Base-by-base conservation (phyloP, 2,329 filamentous ascomycete genomes). In the Biscogniauxia sp. region DNA sequence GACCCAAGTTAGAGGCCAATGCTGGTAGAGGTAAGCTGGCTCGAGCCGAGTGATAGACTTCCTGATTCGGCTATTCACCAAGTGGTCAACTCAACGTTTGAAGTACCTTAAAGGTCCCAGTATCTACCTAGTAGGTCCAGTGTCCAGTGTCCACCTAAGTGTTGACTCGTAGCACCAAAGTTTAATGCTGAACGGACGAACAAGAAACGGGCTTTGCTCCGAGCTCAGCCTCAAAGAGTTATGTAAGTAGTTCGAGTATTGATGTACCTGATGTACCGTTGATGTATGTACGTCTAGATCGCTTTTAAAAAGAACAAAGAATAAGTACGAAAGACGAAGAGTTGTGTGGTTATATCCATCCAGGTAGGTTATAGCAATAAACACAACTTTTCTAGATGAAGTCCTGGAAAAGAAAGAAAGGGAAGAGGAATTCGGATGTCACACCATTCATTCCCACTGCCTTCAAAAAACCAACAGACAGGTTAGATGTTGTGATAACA, bases 401-500 rank as follows among this genome's bases (percentile, higher is more conserved):
- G 8, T 2, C 9, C 32, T 37, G 2, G 11, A 45, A 45, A 45
- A 45, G 2, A 45, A 45, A 17, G 15, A 45, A 45, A 45, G 4
- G 37, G 2, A 45, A 45, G 5, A 17, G 15, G 11, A 45, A n/a
- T 45, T 45, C 37, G 11, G 37, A n/a, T 45, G 37, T 45, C 37
- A 45, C 37, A 45, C 26, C 37, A 53, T 52, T 19, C 15, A 52
- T 20, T 52, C n/a, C 49, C 49, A 32, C 51, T 53, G 20, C 11
- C 51, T 8, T 53, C n/a, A n/a, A n/a, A n/a, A n/a, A n/a, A 23
- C 25, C 19, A 59, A 32, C 13, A 57, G 19, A 49, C 7, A 54
- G 45, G 54, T 55, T 53, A 64, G 58, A 60, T 45, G 62, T 60
- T 61, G 52, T 59, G 53, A 37, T 60, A 57, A 60, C 57, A 45